These are phyloP conservation scores for Vaccinium darrowii DNA, from an alignment of 148 eudicot species.

Conservation along the genomic window DNA sequence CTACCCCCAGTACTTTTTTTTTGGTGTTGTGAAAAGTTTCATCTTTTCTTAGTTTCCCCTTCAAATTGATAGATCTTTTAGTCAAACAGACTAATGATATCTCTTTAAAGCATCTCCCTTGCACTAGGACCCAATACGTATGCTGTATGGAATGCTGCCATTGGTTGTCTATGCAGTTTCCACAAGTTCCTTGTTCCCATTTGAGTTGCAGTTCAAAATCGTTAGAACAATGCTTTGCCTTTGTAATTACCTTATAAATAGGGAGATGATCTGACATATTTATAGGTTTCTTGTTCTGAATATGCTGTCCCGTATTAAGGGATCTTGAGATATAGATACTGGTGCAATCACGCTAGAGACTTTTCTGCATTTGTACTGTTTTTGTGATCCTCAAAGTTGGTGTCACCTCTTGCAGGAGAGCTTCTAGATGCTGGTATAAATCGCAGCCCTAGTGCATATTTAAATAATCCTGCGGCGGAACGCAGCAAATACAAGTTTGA, in stretches of 20 bases:
- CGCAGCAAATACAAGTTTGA: conserved; percentile 78
- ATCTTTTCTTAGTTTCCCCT: not conserved
- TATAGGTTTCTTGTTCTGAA: not conserved
- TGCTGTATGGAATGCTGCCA: not conserved
- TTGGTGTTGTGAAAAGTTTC: not conserved
- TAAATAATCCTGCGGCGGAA: conserved; percentile 81
- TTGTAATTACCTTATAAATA: not conserved
- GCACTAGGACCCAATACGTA: not conserved
- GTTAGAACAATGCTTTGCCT: not conserved
- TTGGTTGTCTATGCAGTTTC: not conserved
- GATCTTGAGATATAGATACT: not conserved
- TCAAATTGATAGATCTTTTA: not conserved
- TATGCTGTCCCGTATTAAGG: not conserved
- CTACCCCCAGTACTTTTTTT: not conserved
- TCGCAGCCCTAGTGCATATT: conserved; percentile 91
- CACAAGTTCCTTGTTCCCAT: not conserved
- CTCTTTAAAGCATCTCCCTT: not conserved
- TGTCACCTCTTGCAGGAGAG: conserved; percentile 60
- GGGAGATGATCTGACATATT: not conserved
- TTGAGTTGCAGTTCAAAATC: not conserved
- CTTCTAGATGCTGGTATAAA: conserved; percentile 79
- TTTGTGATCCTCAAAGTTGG: not conserved
- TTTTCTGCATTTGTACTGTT: not conserved
- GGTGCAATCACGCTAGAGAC: not conserved
- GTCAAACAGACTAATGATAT: not conserved